A percentile compares a stretch with the other conserved stretches of the same genome.
Evolutionary conservation across 257 asterid genomes (phyloP).

Genomic region (Salvia miltiorrhiza): DNA sequence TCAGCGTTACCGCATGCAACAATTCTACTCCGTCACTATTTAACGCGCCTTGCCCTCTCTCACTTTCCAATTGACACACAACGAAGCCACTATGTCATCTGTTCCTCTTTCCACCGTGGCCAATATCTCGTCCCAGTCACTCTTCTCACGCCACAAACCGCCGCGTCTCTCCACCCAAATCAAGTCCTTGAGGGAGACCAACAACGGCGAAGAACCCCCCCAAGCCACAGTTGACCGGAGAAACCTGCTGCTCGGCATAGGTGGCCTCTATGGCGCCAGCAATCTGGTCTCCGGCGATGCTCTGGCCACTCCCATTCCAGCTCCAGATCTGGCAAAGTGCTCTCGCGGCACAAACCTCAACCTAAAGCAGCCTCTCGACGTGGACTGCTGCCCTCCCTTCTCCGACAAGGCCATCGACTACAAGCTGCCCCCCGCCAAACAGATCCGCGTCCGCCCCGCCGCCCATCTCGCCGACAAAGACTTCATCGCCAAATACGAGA

Average conservation of each 20-base stretch:
- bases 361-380: constrained; percentile 19
- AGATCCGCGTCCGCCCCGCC: constrained; percentile 36
- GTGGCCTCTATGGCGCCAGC: constrained; percentile 31
- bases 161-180: neutral
- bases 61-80: too few relatives aligned
- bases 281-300: neutral
- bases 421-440: constrained; percentile 22
- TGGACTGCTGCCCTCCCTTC: constrained; percentile 35
- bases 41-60: too few relatives aligned
- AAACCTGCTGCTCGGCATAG: constrained; percentile 32
- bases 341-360: constrained; percentile 18
- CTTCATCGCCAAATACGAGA: constrained; percentile 35
- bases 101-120: too few relatives aligned
- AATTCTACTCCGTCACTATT: too few relatives aligned
- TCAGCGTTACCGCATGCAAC: too few relatives aligned
- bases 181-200: too few relatives aligned
- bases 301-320: constrained; percentile 20
- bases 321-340: constrained; percentile 32
- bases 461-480: constrained; percentile 31
- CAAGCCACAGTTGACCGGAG: constrained; percentile 21
- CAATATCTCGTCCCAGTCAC: too few relatives aligned
- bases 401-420: constrained; percentile 9
- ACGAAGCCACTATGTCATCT: too few relatives aligned
- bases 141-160: neutral
- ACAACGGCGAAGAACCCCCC: too few relatives aligned